phyloP scores from a whole-genome alignment of 1,284 basidiomycete species.

The Thelephora terrestris region DNA sequence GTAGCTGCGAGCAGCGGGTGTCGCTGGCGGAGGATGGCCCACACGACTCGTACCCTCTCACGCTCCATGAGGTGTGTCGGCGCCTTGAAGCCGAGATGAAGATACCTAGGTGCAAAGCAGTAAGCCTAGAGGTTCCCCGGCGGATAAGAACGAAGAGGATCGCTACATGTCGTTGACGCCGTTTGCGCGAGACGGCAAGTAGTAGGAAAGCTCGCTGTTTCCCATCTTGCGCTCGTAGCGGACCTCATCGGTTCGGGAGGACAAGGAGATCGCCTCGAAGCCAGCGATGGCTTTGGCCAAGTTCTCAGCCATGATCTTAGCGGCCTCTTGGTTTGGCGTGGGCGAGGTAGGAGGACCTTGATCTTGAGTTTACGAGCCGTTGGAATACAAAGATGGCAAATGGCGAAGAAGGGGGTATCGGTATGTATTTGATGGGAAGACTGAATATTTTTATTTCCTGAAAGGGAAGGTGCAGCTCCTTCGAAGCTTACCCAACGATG shows the following conservation, averaged over 20 bases:
- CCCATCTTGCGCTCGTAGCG: constrained; percentile 40
- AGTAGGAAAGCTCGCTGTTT: constrained; percentile 63
- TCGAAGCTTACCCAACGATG: too few species aligned
- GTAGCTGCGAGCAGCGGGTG: constrained; percentile 60
- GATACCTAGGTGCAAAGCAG: constrained; percentile 38
- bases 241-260: constrained; percentile 1
- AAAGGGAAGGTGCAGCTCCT: too few species aligned
- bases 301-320: too few species aligned
- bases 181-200: constrained; percentile 55
- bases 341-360: constrained; percentile 1
- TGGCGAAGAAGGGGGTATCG: too few species aligned
- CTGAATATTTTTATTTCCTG: too few species aligned
- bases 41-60: constrained; percentile 44
- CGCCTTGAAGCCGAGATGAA: constrained; percentile 58
- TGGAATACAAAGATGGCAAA: too few species aligned
- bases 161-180: constrained; percentile 81
- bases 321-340: too few species aligned
- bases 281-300: too few species aligned
- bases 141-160: constrained; percentile 1
- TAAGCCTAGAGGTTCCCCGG: constrained; percentile 2
- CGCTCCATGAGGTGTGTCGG: constrained; percentile 30
- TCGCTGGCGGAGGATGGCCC: constrained; percentile 56
- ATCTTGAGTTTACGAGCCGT: too few species aligned
- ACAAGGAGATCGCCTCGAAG: neutral
- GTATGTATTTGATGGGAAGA: too few species aligned